Conservation (phyloP, 805 yeast species). For the Suhomyces sp. region DNA sequence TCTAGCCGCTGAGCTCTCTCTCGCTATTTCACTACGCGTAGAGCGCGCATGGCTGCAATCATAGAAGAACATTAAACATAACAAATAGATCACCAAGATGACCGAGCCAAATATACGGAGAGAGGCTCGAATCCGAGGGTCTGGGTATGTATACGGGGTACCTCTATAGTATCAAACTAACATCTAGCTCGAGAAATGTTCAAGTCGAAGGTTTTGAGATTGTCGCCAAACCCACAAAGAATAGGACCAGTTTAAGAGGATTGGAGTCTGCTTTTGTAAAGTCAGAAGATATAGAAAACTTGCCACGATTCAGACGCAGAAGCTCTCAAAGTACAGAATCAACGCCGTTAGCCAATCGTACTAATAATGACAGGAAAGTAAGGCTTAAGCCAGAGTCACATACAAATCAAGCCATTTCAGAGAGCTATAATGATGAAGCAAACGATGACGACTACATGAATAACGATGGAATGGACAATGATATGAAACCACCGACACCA, state of each 20-base stretch:
- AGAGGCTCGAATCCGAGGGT: slow-evolving; percentile 38
- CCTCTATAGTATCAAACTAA: slow-evolving; percentile 9
- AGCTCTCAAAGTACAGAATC: not conserved
- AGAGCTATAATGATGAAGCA: not conserved
- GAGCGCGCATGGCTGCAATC: not conserved
- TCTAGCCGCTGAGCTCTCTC: not conserved
- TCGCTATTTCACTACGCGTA: not conserved
- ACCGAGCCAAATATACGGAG: slow-evolving; percentile 15
- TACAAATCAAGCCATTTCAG: not conserved
- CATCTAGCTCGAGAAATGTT: slow-evolving; percentile 17
- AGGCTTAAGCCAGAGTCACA: not conserved
- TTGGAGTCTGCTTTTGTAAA: slow-evolving; percentile 26
- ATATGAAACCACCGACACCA: slow-evolving; percentile 1
- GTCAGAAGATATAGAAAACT: slow-evolving; percentile 16
- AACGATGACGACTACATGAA: not conserved
- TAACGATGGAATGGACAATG: not conserved
- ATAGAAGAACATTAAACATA: not conserved
- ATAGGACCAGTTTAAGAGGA: slow-evolving; percentile 10
- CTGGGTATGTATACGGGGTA: slow-evolving; percentile 35
- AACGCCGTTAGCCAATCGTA: not conserved
- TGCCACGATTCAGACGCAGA: slow-evolving; percentile 16
- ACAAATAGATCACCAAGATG: slow-evolving; percentile 5
- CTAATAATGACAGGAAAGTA: not conserved
- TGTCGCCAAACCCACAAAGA: slow-evolving; percentile 2
- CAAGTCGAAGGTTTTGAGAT: slow-evolving; percentile 18